Base-by-base conservation (phyloP, 139 green algal genomes). In the Chlorella ohadii region DNA sequence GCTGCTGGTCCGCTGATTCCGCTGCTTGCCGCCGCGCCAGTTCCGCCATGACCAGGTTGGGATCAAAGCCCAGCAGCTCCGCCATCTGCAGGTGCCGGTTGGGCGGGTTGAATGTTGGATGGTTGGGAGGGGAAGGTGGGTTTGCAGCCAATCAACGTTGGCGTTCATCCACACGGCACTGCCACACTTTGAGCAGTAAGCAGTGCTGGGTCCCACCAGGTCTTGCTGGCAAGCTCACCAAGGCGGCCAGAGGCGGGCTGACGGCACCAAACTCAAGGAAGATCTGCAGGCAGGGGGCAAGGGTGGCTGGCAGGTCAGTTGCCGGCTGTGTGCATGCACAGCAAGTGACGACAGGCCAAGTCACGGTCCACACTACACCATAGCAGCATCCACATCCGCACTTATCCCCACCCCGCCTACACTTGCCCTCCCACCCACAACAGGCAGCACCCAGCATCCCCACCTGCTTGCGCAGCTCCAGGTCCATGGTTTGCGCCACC, bases 1-100 rank as follows among this genome's bases (percentile, higher is more conserved):
- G 74, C 56, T 13, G 57, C 76, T 7, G 57, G 36, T 38, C 59
- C 39, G 25, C 39, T 36, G 25, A 3, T 44, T 9, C n/a, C 6
- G n/a, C 44, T 44, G 17, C 72, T 47, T 16, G 27, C 28, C 27
- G 41, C 44, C 28, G 27, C 28, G 31, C n/a, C 77, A 61, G 61
- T 63, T 61, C 33, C 9, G 80, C 80, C 79, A 92, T 81, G 23
- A 91, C 88, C 22, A 91, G 65, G 22, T 87, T 61, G 13, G 87
- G 87, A 63, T 91, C 36, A 61, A 92, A 91, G 47, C 86, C 88
- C n/a, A 91, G 72, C 72, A 89, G 63, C 79, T 91, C 87, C 0
- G 86, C 88, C 41, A 86, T 64, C 11, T 82, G 72, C 28, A 80
- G 39, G 9, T 27, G 57, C 20, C 59, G 23, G 17, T 31, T 15